Percentiles rank a stretch among this genome's conserved stretches.
Evolutionary conservation across 2,329 filamentous ascomycete species (phyloP).

Genomic region (Ramichloridium luteum): DNA sequence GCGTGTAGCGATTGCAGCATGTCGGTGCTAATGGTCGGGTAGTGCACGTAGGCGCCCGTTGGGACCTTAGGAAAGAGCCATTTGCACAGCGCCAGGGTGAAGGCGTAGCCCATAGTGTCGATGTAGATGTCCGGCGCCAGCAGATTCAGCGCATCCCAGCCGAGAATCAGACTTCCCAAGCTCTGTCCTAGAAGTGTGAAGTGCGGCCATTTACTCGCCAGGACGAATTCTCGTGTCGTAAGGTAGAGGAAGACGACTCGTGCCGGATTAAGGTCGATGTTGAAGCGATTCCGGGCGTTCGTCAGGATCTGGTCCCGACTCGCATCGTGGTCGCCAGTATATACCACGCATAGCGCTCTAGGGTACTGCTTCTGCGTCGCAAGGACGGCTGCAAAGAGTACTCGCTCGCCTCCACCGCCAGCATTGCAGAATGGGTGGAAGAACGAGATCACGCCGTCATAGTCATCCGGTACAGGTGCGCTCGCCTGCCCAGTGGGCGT

Average conservation of each 20-base stretch:
- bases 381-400: slow-evolving; percentile 89
- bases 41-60: slow-evolving; percentile 90
- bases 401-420: slow-evolving; percentile 86
- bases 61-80: slow-evolving; percentile 69
- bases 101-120: slow-evolving; percentile 97
- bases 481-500: slow-evolving; percentile 32
- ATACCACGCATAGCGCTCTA: slow-evolving; percentile 77
- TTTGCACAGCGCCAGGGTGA: slow-evolving; percentile 70
- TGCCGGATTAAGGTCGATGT: slow-evolving; percentile 75
- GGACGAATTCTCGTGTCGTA: slow-evolving; percentile 72
- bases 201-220: slow-evolving; percentile 75
- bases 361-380: slow-evolving; percentile 85
- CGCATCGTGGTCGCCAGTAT: slow-evolving; percentile 88
- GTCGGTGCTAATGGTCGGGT: slow-evolving; percentile 94
- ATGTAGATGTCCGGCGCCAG: slow-evolving; percentile 88
- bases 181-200: slow-evolving; percentile 94
- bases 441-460: slow-evolving; percentile 82
- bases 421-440: slow-evolving; percentile 99
- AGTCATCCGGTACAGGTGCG: slow-evolving; percentile 40
- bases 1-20: slow-evolving; percentile 54
- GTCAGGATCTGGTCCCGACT: slow-evolving; percentile 65
- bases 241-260: slow-evolving; percentile 84
- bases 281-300: slow-evolving; percentile 61
- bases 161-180: slow-evolving; percentile 72
- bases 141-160: slow-evolving; percentile 85